Evolutionary conservation across 1,284 basidiomycete genomes (phyloP).

Genomic region (Earliella scabrosa): DNA sequence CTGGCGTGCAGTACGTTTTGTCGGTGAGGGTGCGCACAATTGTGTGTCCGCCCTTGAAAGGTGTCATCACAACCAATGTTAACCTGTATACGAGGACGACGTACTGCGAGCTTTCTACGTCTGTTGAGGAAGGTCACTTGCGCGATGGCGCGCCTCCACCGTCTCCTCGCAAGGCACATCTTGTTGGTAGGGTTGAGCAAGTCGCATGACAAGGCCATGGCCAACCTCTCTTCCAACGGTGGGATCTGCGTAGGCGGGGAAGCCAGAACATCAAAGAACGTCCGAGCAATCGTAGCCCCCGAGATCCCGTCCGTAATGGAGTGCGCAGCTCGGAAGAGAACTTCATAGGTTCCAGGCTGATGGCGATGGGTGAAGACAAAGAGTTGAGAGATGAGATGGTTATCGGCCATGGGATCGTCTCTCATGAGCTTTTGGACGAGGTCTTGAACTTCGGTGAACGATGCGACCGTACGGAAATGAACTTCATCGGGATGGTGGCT

Average conservation of each 20-base stretch:
- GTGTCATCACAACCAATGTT: background rate
- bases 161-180: constrained; percentile 39
- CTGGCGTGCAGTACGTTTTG: constrained; percentile 40
- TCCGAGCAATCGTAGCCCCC: constrained; percentile 44
- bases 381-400: constrained; percentile 23
- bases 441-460: constrained; percentile 36
- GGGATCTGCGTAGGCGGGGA: constrained; percentile 25
- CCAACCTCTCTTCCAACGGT: constrained; percentile 43
- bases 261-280: constrained; percentile 50
- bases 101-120: constrained; percentile 28
- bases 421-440: constrained; percentile 12
- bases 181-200: constrained; percentile 14
- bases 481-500: constrained; percentile 41
- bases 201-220: constrained; percentile 27
- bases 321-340: constrained; percentile 50
- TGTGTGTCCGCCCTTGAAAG: constrained; percentile 58
- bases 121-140: constrained; percentile 41
- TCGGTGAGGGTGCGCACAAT: constrained; percentile 45
- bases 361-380: constrained; percentile 17
- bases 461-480: constrained; percentile 33
- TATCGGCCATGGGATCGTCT: constrained; percentile 14
- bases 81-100: background rate
- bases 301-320: constrained; percentile 53
- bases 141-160: constrained; percentile 55
- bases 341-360: constrained; percentile 38